A percentile compares a stretch with the other conserved stretches of the same genome.
Conservation (phyloP, 2,329 filamentous ascomycete genomes). For the Nannizzia gypsea region DNA sequence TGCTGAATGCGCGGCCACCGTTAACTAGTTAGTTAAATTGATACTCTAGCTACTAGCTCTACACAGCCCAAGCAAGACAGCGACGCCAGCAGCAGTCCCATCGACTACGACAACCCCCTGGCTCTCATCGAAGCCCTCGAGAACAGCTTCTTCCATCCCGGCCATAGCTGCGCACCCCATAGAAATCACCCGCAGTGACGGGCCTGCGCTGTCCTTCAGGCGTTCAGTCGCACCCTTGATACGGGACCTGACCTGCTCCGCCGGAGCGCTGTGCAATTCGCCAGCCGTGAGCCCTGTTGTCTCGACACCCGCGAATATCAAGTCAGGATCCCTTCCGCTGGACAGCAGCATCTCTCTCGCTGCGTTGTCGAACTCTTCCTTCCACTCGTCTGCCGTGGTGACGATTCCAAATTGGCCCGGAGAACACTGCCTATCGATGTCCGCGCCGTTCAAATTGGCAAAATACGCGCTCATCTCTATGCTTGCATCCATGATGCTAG, state of each 20-base stretch:
- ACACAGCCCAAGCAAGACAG: neutral
- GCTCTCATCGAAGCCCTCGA: slow-evolving; percentile 46
- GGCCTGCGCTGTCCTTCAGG: slow-evolving; percentile 42
- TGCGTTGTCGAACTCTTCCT: slow-evolving; percentile 55
- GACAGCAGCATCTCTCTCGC: slow-evolving; percentile 53
- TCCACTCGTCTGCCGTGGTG: slow-evolving; percentile 77
- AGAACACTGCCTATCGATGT: neutral
- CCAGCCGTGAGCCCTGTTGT: slow-evolving; percentile 70
- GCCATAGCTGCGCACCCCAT: slow-evolving; percentile 89
- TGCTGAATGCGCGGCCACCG: too few relatives aligned
- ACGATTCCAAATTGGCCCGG: slow-evolving; percentile 65
- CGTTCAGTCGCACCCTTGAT: slow-evolving; percentile 59
- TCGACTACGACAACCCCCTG: slow-evolving; percentile 60
- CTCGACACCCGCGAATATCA: slow-evolving; percentile 61
- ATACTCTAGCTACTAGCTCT: neutral
- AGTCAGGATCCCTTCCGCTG: slow-evolving; percentile 19
- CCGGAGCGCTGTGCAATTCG: slow-evolving; percentile 61
- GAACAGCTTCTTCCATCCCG: slow-evolving; percentile 66
- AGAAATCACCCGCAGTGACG: slow-evolving; percentile 55
- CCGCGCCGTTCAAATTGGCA: slow-evolving; percentile 19
- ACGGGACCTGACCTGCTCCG: slow-evolving; percentile 50
- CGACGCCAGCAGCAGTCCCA: slow-evolving; percentile 40
- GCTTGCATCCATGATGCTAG: slow-evolving; percentile 81
- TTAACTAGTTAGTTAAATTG: neutral
- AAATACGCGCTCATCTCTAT: slow-evolving; percentile 48